phyloP scores from a whole-genome alignment of 805 yeast genomes.

The Saturnispora galanensis region DNA sequence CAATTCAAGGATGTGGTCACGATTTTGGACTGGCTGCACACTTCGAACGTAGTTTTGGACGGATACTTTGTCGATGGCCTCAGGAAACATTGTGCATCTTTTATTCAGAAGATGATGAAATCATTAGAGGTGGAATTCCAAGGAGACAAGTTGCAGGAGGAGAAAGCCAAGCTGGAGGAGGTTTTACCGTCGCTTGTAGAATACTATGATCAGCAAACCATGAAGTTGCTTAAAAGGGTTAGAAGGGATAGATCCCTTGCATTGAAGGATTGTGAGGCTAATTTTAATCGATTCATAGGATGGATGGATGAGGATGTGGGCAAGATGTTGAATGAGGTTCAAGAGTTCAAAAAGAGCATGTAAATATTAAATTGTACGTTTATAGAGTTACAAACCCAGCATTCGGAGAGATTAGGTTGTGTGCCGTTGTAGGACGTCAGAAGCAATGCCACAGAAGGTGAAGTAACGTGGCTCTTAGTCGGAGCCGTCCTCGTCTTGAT shows the following conservation, averaged over 20 bases:
- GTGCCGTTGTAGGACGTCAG: too few species aligned
- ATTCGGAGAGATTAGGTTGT: background rate
- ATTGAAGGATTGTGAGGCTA: slow-evolving; percentile 7
- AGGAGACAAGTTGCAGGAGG: slow-evolving; percentile 6
- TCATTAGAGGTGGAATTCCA: slow-evolving; percentile 1
- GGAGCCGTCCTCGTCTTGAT: slow-evolving; percentile 6
- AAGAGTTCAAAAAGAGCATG: slow-evolving; percentile 2
- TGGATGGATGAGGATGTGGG: slow-evolving; percentile 17
- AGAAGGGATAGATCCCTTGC: slow-evolving; percentile 4
- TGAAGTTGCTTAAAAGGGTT: slow-evolving; percentile 7
- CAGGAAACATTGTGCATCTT: background rate
- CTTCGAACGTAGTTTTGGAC: slow-evolving; percentile 2
- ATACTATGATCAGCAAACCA: slow-evolving; percentile 12
- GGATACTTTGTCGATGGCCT: slow-evolving; percentile 9
- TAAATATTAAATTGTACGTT: background rate
- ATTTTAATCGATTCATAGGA: slow-evolving; percentile 9
- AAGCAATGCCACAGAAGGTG: too few species aligned
- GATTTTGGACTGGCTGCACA: slow-evolving; percentile 12
- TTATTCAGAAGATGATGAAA: slow-evolving; percentile 2
- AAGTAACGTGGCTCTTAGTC: too few species aligned
- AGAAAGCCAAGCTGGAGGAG: slow-evolving; percentile 1
- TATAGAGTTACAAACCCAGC: background rate
- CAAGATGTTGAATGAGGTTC: slow-evolving; percentile 3
- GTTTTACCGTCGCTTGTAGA: slow-evolving; percentile 12
- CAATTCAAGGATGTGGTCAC: slow-evolving; percentile 8